phyloP scores from a whole-genome alignment of 495 filamentous ascomycete genomes.

The Xylaria telfairii region DNA sequence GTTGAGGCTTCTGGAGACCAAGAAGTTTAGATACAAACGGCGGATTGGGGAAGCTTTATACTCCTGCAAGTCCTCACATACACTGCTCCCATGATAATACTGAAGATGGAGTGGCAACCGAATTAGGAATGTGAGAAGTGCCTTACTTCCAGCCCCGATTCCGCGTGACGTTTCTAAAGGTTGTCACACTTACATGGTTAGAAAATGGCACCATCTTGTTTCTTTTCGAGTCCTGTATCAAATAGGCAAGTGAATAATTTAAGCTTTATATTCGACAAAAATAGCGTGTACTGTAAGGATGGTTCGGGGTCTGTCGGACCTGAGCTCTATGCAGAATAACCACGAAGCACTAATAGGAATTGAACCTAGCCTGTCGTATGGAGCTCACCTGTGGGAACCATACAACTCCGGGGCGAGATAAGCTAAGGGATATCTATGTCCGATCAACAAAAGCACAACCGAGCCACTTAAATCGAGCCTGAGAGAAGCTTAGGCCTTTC shows the following conservation, averaged over 20 bases:
- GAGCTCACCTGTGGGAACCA: background rate
- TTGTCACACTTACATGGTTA: slow-evolving; percentile 14
- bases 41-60: slow-evolving; percentile 14
- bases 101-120: background rate
- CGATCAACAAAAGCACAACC: background rate
- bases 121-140: slow-evolving; percentile 19
- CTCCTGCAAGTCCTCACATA: background rate
- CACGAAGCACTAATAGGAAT: background rate
- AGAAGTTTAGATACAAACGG: background rate
- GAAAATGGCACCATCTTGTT: background rate
- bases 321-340: background rate
- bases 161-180: background rate
- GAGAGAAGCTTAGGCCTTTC: background rate
- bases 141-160: background rate
- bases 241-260: slow-evolving; percentile 18
- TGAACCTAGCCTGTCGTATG: background rate
- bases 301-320: background rate
- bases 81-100: slow-evolving; percentile 12
- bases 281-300: background rate
- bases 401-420: background rate
- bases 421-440: background rate
- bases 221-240: background rate
- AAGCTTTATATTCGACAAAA: background rate
- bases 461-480: background rate
- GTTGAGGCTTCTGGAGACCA: background rate